Evolutionary conservation across 1,284 basidiomycete species (phyloP).

Genomic region (Sutorius eximius): DNA sequence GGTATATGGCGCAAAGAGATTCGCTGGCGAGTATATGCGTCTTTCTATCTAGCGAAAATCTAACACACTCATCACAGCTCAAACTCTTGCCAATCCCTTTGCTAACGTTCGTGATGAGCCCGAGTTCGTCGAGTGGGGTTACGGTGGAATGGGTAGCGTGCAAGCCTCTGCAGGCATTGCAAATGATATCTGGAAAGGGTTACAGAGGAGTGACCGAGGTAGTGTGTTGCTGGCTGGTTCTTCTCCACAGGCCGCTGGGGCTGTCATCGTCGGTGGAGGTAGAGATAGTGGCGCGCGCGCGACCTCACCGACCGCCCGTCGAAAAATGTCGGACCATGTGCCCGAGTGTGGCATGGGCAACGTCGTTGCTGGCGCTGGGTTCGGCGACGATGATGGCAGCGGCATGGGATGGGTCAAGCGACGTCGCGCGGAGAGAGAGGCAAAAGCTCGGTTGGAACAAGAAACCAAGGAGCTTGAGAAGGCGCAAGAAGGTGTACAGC

Average conservation of each 20-base stretch:
- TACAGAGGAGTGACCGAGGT: conserved; percentile 31
- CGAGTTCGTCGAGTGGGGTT: conserved; percentile 84
- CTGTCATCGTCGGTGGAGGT: background rate
- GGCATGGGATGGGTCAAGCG: conserved; percentile 72
- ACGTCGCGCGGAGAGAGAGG: conserved; percentile 51
- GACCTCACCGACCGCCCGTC: conserved; percentile 2
- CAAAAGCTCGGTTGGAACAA: conserved; percentile 41
- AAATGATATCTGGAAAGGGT: conserved; percentile 33
- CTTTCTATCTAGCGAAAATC: background rate
- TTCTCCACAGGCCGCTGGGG: background rate
- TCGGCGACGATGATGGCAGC: conserved; percentile 66
- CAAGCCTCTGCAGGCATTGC: conserved; percentile 33
- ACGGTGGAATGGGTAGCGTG: conserved; percentile 80
- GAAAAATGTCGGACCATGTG: conserved; percentile 21
- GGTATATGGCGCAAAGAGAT: conserved; percentile 61
- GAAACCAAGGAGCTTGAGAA: conserved; percentile 27
- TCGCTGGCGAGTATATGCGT: conserved; percentile 29
- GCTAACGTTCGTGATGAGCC: conserved; percentile 57
- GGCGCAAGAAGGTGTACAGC: conserved; percentile 25
- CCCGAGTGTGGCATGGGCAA: conserved; percentile 29
- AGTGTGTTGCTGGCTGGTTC: conserved; percentile 24
- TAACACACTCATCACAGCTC: conserved; percentile 4
- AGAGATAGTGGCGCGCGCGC: conserved; percentile 12
- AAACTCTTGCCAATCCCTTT: conserved; percentile 46
- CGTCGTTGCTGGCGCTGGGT: conserved; percentile 21